phyloP scores from a whole-genome alignment of 2,329 filamentous ascomycete species.

The Paraphoma chrysanthemicola region DNA sequence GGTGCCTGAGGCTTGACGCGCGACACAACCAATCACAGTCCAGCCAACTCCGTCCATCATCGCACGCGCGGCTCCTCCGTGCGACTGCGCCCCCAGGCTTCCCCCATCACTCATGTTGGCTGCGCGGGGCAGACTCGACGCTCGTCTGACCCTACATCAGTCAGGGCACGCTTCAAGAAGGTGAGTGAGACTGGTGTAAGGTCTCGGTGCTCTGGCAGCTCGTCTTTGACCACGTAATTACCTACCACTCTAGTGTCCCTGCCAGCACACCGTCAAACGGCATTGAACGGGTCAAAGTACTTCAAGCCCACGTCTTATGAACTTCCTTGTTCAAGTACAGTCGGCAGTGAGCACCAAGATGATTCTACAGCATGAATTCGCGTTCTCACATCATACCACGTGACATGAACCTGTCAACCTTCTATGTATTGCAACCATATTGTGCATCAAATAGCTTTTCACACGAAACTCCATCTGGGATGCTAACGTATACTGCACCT shows the following conservation, averaged over 20 bases:
- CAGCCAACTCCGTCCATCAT: background rate
- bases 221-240: background rate
- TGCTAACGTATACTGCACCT: too few relatives aligned
- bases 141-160: background rate
- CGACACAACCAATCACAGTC: background rate
- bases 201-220: background rate
- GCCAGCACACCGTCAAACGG: background rate
- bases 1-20: conserved; percentile 2
- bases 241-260: background rate
- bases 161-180: background rate
- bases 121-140: conserved; percentile 2
- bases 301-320: too few relatives aligned
- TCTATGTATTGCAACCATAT: too few relatives aligned
- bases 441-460: too few relatives aligned
- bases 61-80: conserved; percentile 4
- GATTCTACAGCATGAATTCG: too few relatives aligned
- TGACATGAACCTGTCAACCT: too few relatives aligned
- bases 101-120: background rate
- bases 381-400: too few relatives aligned
- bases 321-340: too few relatives aligned
- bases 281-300: too few relatives aligned
- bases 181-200: background rate
- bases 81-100: conserved; percentile 5
- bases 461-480: too few relatives aligned
- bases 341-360: too few relatives aligned